Percentiles rank a stretch among this genome's conserved stretches.
phyloP scores from a whole-genome alignment of 768 basidiomycete species.

The Clavaria fumosa region DNA sequence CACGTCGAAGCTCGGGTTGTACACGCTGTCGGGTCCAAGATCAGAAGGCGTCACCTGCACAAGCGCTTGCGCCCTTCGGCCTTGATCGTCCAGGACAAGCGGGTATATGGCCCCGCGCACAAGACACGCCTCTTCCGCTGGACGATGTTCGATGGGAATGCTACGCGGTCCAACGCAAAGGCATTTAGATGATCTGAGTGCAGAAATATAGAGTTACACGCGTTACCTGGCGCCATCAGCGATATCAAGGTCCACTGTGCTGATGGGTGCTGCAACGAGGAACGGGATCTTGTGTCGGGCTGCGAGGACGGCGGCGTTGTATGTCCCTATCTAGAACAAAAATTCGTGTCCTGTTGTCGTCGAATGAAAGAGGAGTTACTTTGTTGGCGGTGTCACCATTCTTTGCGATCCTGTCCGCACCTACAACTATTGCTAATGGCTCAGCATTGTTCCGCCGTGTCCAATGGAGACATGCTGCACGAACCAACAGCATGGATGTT shows the following conservation, averaged over 20 bases:
- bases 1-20: conserved; percentile 95
- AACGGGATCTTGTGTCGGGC: conserved; percentile 80
- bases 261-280: conserved; percentile 85
- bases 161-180: conserved; percentile 23
- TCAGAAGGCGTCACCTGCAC: conserved; percentile 71
- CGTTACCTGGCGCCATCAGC: conserved; percentile 41
- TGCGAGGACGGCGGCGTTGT: conserved; percentile 89
- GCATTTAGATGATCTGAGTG: conserved; percentile 7
- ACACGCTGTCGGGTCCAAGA: conserved; percentile 48
- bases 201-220: conserved; percentile 4
- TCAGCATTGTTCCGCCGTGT: background rate
- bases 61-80: conserved; percentile 47
- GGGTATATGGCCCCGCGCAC: conserved; percentile 72
- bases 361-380: conserved; percentile 15
- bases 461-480: conserved; percentile 11
- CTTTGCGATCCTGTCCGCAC: conserved; percentile 75
- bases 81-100: conserved; percentile 15
- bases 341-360: background rate
- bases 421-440: conserved; percentile 38
- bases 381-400: conserved; percentile 99
- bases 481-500: conserved; percentile 68
- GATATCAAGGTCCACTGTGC: conserved; percentile 78
- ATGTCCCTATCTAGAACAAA: conserved; percentile 62
- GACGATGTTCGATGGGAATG: conserved; percentile 91
- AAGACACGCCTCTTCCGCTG: conserved; percentile 74